Evolutionary conservation across 495 filamentous ascomycete genomes (phyloP).

Genomic region (Arthonia radiata): DNA sequence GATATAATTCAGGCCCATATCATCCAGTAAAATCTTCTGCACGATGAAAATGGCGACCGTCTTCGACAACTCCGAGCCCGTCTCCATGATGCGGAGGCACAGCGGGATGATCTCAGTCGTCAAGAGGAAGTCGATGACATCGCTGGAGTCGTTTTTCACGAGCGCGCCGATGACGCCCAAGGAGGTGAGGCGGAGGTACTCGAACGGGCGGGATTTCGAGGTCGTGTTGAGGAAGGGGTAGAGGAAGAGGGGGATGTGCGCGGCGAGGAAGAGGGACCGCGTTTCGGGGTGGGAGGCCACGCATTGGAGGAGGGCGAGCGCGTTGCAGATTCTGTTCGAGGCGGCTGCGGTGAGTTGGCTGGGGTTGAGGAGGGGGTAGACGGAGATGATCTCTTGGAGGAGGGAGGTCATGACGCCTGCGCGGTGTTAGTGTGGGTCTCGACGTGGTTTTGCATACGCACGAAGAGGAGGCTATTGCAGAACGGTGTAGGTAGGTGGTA

Average conservation of each 20-base stretch:
- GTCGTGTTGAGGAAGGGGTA: slow-evolving; percentile 99
- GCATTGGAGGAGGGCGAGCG: slow-evolving; percentile 85
- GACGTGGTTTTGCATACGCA: too few species aligned
- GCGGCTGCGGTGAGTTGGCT: slow-evolving; percentile 91
- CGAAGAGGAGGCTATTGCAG: too few species aligned
- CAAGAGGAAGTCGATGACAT: slow-evolving; percentile 96
- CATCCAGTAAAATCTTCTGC: slow-evolving; percentile 96
- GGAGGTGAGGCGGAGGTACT: slow-evolving; percentile 91
- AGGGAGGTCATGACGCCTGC: slow-evolving; percentile 97
- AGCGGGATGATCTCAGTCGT: slow-evolving; percentile 98
- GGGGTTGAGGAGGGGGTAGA: slow-evolving; percentile 88
- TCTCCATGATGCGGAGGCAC: slow-evolving; percentile 98
- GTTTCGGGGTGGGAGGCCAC: slow-evolving; percentile 97
- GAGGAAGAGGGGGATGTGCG: slow-evolving; percentile 95
- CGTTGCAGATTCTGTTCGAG: slow-evolving; percentile 94
- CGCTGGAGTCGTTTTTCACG: slow-evolving; percentile 95
- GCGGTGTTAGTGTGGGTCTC: too few species aligned
- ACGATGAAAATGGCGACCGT: slow-evolving; percentile 99
- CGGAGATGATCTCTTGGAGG: slow-evolving; percentile 95
- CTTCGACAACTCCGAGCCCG: slow-evolving; percentile 92
- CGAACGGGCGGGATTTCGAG: slow-evolving; percentile 92
- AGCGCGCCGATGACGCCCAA: slow-evolving; percentile 94
- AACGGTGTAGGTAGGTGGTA: too few species aligned
- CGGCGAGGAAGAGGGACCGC: slow-evolving; percentile 67
- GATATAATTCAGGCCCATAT: slow-evolving; percentile 93